Base-by-base conservation (phyloP, 768 basidiomycete genomes). In the Kwoniella botswanensis region DNA sequence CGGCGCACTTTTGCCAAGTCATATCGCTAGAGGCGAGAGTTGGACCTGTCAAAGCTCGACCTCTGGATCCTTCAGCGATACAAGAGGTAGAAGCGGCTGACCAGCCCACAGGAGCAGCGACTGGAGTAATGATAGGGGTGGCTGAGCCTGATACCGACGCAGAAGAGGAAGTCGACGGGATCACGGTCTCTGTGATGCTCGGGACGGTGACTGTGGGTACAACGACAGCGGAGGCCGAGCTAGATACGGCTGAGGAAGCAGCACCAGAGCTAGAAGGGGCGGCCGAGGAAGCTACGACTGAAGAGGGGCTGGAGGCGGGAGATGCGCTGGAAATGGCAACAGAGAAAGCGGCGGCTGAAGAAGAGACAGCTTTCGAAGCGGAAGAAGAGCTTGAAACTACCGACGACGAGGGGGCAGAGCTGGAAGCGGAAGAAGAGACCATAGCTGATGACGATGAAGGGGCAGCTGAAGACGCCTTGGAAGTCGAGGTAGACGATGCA, bases 1-100 rank as follows among this genome's bases (percentile, higher is more conserved):
- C 4, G 4, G 67, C 61, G 58, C 77, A 78, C 26, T 53, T 61
- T n/a, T 59, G 50, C 52, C 63, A 57, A 5, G 77, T 78, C 77
- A 78, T 78, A 21, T 59, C 18, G 21, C 65, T 24, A 41, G 65
- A 26, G 42, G 61, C 42, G 18, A 53, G 50, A 21, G 62, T 13
- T 18, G 69, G 60, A 21, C 46, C 60, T 22, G 35, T 55, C 52
- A 74, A 63, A 42, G 73, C 73, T 65, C 73, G 53, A 13, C 66
- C 70, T 13, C 53, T 44, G 15, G 35, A 29, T 18, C 71, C 71
- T 26, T 73, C 71, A 41, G 67, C 67, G 63, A 73, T 62, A 69
- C 71, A 73, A 21, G 62, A n/a, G n/a, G 71, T 63, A 11, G 66
- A 63, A 29, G 71, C 67, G 21, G 52, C 59, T 6, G 59, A 61